Evolutionary conservation across 2,329 filamentous ascomycete species (phyloP).

Genomic region (Elsinoe australis): DNA sequence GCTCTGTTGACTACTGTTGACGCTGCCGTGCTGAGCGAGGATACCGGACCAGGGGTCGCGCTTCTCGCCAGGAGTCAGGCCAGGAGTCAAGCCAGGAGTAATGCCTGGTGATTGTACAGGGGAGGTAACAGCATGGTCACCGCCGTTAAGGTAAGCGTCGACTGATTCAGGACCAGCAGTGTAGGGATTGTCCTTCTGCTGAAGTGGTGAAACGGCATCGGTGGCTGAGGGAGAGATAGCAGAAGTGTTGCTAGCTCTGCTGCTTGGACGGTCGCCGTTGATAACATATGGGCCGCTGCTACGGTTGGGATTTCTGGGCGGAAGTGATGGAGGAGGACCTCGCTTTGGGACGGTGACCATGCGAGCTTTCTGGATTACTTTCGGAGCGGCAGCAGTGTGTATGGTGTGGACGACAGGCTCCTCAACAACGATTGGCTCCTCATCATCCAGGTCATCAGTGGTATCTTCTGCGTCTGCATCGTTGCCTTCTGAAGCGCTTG

Average conservation of each 20-base stretch:
- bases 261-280: constrained; percentile 22
- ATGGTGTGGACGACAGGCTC: constrained; percentile 65
- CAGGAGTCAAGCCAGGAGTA: background rate
- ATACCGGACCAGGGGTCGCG: constrained; percentile 13
- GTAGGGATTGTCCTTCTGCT: background rate
- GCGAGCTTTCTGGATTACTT: constrained; percentile 57
- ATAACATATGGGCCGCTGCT: constrained; percentile 31
- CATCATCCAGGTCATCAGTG: constrained; percentile 43
- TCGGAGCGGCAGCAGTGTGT: constrained; percentile 42
- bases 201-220: background rate
- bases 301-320: constrained; percentile 63
- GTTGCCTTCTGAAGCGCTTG: constrained; percentile 31
- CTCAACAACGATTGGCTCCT: constrained; percentile 42
- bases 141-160: background rate
- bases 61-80: background rate
- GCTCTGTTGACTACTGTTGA: constrained; percentile 21
- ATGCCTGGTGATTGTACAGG: background rate
- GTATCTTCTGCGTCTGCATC: constrained; percentile 44
- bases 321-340: constrained; percentile 68
- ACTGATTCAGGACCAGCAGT: background rate
- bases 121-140: too few species aligned
- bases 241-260: constrained; percentile 16
- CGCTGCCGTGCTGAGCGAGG: constrained; percentile 9
- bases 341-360: constrained; percentile 81
- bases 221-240: background rate